Percentiles rank a stretch among this genome's conserved stretches.
Conservation (phyloP, 345 rosid species). For the Lepidium sativum region DNA sequence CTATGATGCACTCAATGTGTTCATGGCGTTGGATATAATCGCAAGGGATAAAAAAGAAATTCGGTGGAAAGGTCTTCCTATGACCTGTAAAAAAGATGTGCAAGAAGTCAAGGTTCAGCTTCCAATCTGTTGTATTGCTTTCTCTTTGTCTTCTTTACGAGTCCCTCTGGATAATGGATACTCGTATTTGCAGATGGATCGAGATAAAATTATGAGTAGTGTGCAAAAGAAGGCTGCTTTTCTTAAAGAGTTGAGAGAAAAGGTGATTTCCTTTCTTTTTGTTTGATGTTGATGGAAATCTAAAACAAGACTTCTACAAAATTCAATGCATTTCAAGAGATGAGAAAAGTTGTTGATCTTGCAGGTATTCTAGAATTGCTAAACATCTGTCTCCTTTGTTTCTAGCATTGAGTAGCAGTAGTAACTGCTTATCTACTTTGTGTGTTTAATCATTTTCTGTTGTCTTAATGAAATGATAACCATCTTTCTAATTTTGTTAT, state of each 20-base stretch:
- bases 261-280: slow-evolving; percentile 16
- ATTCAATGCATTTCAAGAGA: neutral
- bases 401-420: neutral
- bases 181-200: slow-evolving; percentile 19
- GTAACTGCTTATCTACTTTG: neutral
- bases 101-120: slow-evolving; percentile 33
- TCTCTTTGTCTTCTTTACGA: neutral
- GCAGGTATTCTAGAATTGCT: neutral
- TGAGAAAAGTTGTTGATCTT: neutral
- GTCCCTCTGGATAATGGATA: neutral
- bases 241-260: slow-evolving; percentile 39
- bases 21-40: slow-evolving; percentile 40
- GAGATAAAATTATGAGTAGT: slow-evolving; percentile 16
- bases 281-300: neutral
- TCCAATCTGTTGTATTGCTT: neutral
- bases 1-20: slow-evolving; percentile 37
- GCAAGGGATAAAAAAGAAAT: slow-evolving; percentile 38
- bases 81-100: slow-evolving; percentile 25
- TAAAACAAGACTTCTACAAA: neutral
- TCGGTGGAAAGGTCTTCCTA: slow-evolving; percentile 41
- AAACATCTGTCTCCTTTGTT: neutral
- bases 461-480: neutral
- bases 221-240: slow-evolving; percentile 34
- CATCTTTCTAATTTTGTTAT: neutral
- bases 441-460: neutral